Conservation (phyloP, 257 asterid species). For the Solanum raphanifolium region DNA sequence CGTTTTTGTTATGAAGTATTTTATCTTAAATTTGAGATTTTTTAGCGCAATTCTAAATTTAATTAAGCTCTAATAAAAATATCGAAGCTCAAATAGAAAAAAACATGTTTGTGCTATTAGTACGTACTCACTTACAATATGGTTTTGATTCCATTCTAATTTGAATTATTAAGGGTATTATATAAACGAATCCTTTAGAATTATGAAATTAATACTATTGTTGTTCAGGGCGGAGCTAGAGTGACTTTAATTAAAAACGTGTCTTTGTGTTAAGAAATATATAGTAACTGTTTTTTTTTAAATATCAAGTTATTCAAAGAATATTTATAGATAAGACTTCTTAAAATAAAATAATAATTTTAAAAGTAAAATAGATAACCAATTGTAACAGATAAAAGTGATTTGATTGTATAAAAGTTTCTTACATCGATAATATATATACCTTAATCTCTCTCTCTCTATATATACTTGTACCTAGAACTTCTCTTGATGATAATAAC, state of each 20-base stretch:
- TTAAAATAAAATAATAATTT: not conserved
- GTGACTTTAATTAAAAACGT: not conserved
- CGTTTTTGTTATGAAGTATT: too few species aligned
- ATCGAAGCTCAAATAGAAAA: not conserved
- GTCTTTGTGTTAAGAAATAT: not conserved
- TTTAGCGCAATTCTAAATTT: accelerated
- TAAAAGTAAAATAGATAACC: not conserved
- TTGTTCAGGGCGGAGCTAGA: not conserved
- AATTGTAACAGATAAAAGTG: not conserved
- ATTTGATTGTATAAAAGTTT: too few species aligned
- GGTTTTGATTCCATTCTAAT: not conserved
- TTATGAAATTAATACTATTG: not conserved
- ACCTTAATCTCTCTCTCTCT: not conserved
- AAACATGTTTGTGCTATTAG: not conserved
- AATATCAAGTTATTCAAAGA: not conserved
- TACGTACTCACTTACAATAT: not conserved
- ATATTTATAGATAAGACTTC: not conserved
- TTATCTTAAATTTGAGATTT: accelerated
- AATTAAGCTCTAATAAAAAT: too few species aligned
- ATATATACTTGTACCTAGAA: not conserved
- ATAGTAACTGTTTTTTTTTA: too few species aligned
- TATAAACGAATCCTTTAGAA: not conserved
- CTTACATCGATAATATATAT: too few species aligned
- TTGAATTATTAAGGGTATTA: not conserved
- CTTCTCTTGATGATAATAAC: not conserved